Evolutionary conservation across 2,329 filamentous ascomycete species (phyloP).

Genomic region (Penicillium sp.): DNA sequence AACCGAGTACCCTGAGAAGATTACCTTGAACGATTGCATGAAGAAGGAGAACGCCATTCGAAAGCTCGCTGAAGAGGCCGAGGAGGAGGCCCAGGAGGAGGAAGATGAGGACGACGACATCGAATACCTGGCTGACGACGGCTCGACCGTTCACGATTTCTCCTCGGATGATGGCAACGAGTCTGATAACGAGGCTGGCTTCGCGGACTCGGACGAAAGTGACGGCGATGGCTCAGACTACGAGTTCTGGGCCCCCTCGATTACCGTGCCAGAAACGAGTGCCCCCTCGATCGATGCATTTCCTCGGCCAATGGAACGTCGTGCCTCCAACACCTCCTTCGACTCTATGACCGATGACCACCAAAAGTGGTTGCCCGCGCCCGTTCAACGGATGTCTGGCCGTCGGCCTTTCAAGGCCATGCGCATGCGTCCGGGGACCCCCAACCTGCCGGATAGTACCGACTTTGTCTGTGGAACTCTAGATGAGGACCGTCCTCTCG

Average conservation of each 20-base stretch:
- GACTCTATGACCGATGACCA: constrained; percentile 45
- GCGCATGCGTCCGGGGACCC: constrained; percentile 63
- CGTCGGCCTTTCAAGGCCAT: constrained; percentile 41
- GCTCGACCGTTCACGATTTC: constrained; percentile 51
- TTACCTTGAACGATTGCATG: constrained; percentile 87
- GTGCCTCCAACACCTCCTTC: constrained; percentile 52
- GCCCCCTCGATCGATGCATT: constrained; percentile 49
- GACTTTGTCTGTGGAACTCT: constrained; percentile 99
- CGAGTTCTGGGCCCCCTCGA: constrained; percentile 57
- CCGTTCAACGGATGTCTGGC: constrained; percentile 26
- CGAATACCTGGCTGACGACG: constrained; percentile 64
- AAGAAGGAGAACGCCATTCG: constrained; percentile 86
- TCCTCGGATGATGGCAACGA: constrained; percentile 64
- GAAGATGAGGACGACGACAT: constrained; percentile 58
- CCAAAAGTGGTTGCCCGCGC: constrained; percentile 30
- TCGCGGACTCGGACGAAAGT: constrained; percentile 64
- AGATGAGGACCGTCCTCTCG: constrained; percentile 90
- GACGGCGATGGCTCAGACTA: constrained; percentile 59
- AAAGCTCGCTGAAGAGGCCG: constrained; percentile 78
- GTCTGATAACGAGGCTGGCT: constrained; percentile 72
- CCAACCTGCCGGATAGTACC: constrained; percentile 90
- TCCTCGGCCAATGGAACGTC: constrained; percentile 45
- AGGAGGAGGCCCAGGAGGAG: constrained; percentile 79
- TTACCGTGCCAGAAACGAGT: constrained; percentile 49
- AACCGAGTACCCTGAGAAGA: constrained; percentile 59